Base-by-base conservation (phyloP, 2,329 filamentous ascomycete genomes). In the Parastagonospora nodorum region DNA sequence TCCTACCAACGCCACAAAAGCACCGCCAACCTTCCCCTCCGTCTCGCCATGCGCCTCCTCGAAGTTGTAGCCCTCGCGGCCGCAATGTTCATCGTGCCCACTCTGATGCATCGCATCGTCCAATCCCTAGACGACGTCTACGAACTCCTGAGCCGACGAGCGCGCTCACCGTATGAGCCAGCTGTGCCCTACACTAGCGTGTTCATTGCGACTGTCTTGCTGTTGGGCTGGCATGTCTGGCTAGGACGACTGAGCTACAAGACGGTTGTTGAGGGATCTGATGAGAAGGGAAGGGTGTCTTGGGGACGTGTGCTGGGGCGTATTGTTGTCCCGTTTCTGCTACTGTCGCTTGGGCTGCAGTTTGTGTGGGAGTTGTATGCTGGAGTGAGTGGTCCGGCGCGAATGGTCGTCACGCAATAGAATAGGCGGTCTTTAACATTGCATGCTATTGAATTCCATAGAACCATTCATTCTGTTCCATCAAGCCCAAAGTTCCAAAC, bases 171-270 rank as follows among this genome's bases (percentile, higher is more conserved):
- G 2, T 61, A 59, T 8, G 35, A 28, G 15, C 31, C 24, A 1
- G 24, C 41, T 1, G 10, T 39, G 0, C 16, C 47, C 1, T 53
- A 45, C 50, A 2, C 32, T 10, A 50, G 43, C 2, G 14, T 61
- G 1, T 11, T 35, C 1, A 11, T 58, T 4, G 57, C 55, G 2
- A 16, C 28, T 3, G 24, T 45, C 8, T 11, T 60, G 16, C 30
- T 65, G 14, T 27, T 51, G 2, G 55, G 16, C 5, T 67, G 64
- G 62, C 58, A 63, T 36, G 32, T 49, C 10, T 53, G 48, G 28
- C 15, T 65, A 12, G 53, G 48, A 12, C 32, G 56, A 9, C 12
- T 61, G 30, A 52, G 53, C 14, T 61, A 58, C 33, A 37, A 29
- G 6, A 48, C 42, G 2, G 40, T 54, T 8, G 9, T 58, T 24